Evolutionary conservation across 352 stramenopile genomes (phyloP), one percentile per base, ranked within the genome.

Genomic region (Nothophytophthora sp.): DNA sequence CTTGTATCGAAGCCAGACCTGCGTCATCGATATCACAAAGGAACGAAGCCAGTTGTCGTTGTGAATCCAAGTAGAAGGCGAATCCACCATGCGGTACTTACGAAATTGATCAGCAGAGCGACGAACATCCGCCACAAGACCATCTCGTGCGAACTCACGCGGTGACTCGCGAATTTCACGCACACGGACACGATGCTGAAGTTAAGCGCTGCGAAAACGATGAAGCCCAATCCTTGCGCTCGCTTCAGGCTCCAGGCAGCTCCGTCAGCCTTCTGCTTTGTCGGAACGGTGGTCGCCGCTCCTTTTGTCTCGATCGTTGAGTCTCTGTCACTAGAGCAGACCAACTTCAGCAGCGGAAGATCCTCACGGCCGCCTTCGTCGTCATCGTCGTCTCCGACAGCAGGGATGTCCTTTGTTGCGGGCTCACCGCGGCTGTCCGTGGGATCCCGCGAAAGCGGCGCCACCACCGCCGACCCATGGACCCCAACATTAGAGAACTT

Each of bases 161-260:
- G 34, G 10, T 49, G 41, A 12, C 66, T 74, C 9, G 61, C 55
- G 34, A 55, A 70, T 50, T 86, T 86, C 58, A 82, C 43, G 50
- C 67, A 77, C 15, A 44, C 55, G 2, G 72, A 77, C 28, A 75
- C 70, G 50, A 77, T 50, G 33, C 70, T 86, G 39, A 79, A 78
- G 53, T 61, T 76, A 50, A 86, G 63, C 3, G 70, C 63, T 0
- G 75, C 50, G 11, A 74, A 39, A 0, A 67, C 54, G 22, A 83
- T 67, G 41, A 63, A 76, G 2, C 41, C 34, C 9, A 86, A 51
- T 1, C 49, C 64, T 11, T 59, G 48, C 5, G 67, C 20, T 3
- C 59, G 51, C 18, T 53, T 52, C 22, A 53, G 19, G 4, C 35
- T 52, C n/a, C 48, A 51, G 12, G 22, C 47, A n/a, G n/a, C 27